phyloP scores from a whole-genome alignment of 116 monocot genomes.

The Phalaenopsis hybrid region DNA sequence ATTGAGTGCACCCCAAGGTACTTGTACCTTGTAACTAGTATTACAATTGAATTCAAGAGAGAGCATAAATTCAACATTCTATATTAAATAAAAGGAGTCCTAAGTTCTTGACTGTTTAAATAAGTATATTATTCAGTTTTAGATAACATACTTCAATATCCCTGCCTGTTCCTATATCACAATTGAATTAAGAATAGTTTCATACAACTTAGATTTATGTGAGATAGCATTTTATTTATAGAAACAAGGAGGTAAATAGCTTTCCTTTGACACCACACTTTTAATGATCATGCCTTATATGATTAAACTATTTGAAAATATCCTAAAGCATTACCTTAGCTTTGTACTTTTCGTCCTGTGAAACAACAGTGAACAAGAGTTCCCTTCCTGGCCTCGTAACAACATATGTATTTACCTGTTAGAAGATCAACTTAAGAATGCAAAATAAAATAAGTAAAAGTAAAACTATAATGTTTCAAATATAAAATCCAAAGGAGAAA shows the following conservation, averaged over 20 bases:
- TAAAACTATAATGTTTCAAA: neutral
- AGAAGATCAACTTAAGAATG: neutral
- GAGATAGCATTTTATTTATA: conserved; percentile 1
- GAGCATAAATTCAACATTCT: conserved; percentile 7
- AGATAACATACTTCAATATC: neutral
- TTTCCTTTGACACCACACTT: neutral
- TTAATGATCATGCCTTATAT: neutral
- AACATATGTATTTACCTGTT: conserved; percentile 93
- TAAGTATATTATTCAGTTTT: neutral
- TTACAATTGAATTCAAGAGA: neutral
- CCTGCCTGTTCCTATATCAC: neutral
- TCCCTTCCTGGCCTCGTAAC: conserved; percentile 92
- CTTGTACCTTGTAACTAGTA: no score
- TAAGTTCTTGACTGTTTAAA: conserved; percentile 3
- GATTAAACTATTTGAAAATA: neutral
- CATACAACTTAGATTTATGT: neutral
- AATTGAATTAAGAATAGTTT: neutral
- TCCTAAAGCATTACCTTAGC: conserved; percentile 61
- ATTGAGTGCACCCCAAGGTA: no score
- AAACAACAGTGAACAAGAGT: conserved; percentile 90
- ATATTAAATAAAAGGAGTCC: conserved; percentile 19
- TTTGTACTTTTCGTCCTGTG: conserved; percentile 94
- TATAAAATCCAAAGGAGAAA: neutral
- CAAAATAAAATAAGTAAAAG: neutral
- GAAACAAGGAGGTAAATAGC: neutral